A percentile compares a stretch with the other conserved stretches of the same genome.
Evolutionary conservation across 2,329 filamentous ascomycete species (phyloP).

Genomic region (Pseudopyricularia cyperi): DNA sequence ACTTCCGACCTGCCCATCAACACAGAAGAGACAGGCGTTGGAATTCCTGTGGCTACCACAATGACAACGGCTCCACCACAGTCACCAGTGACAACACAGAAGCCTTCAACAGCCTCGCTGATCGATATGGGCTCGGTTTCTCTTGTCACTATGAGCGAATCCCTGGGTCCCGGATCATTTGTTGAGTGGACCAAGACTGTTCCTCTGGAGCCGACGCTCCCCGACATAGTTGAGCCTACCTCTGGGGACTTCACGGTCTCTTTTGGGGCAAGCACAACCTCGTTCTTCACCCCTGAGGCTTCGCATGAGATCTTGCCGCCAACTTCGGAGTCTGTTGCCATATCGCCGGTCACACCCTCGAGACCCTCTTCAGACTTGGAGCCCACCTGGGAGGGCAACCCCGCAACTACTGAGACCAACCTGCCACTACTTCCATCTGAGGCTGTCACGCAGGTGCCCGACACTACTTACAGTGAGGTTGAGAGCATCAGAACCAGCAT

Average conservation of each 20-base stretch:
- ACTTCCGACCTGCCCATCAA: neutral
- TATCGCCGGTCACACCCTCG: neutral
- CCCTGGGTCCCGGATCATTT: neutral
- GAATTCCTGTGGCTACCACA: neutral
- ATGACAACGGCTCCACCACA: neutral
- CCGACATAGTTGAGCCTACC: neutral
- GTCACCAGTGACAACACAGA: neutral
- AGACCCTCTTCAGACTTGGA: neutral
- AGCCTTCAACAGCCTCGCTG: neutral
- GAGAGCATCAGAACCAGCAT: neutral
- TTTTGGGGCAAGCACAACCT: neutral
- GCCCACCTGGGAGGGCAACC: neutral
- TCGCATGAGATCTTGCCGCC: neutral
- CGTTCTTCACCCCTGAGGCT: slow-evolving; percentile 1
- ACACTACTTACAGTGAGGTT: neutral
- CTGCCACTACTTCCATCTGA: neutral
- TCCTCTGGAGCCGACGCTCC: neutral
- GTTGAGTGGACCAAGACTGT: neutral
- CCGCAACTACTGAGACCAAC: neutral
- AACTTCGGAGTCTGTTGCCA: neutral
- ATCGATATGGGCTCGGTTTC: neutral
- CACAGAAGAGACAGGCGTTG: neutral
- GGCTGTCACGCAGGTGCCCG: no score
- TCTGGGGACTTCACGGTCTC: slow-evolving; percentile 2
- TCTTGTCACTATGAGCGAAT: neutral